These are phyloP conservation scores for Eucalyptus curtisii DNA, from an alignment of 345 rosid genomes.

Conservation along the genomic window DNA sequence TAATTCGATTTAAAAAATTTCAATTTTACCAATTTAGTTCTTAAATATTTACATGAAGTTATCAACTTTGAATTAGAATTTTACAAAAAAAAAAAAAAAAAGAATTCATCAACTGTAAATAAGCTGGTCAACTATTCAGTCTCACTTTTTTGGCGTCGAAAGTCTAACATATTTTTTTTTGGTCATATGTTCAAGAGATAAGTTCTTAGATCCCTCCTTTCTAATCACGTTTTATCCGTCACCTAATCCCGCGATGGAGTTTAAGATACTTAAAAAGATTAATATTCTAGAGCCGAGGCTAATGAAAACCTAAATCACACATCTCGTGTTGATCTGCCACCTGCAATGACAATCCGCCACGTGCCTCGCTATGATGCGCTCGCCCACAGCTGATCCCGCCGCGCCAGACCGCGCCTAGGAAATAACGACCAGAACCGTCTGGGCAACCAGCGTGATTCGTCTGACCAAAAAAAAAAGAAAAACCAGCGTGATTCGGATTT, in stretches of 20 bases:
- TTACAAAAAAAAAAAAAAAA: no score
- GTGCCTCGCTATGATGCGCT: background rate
- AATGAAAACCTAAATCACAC: no score
- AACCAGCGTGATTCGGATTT: background rate
- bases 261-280: background rate
- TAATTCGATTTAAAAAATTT: no score
- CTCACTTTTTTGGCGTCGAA: no score
- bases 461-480: no score
- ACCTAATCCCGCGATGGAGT: background rate
- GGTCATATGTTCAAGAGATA: background rate
- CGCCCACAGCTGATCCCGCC: background rate
- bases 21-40: no score
- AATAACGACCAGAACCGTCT: background rate
- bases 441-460: background rate
- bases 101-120: no score
- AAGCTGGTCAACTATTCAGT: background rate
- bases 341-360: background rate
- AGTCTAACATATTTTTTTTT: no score
- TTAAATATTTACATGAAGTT: fast-evolving
- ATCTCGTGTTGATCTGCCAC: background rate
- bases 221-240: background rate
- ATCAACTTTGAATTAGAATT: no score
- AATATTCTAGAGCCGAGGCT: background rate
- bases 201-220: background rate
- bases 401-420: background rate